Evolutionary conservation across 2,329 filamentous ascomycete species (phyloP), one percentile per base, ranked within the genome.

Genomic region (Penicillium hordei): DNA sequence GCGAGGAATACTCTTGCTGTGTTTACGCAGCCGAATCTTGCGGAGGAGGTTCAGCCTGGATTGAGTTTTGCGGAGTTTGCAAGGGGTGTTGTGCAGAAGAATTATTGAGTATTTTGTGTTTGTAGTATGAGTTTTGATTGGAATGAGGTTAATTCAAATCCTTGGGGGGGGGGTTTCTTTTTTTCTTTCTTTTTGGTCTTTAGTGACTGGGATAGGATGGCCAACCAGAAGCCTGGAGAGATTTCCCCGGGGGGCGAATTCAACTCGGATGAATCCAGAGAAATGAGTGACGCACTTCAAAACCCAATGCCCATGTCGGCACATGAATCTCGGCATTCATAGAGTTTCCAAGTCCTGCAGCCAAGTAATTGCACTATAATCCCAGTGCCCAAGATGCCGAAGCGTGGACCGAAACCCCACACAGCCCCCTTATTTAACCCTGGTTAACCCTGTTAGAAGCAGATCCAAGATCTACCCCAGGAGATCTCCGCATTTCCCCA

Each of bases 1-100:
- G 89, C 89, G 29, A 80, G 89, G 58, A 97, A 97, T 77, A 99
- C 94, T 10, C 77, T 99, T 65, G 94, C 94, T 0, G 92, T 97
- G 10, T 99, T 97, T 71, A 99, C 93, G 58, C 94, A 99, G 82
- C 94, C 94, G 25, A 96, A 97, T 78, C 75, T 97, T 83, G 88
- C 86, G 0, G 81, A 87, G 58, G 79, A 86, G 34, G 83, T 93
- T 8, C 86, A 83, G 65, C 82, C 85, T 15, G 93, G 92, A 0
- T 85, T 89, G 80, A 90, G 83, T 1, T 93, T 91, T 76, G 79
- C 85, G 45, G 83, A 83, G 21, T 93, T 91, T 72, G 87, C 88
- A 3, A 90, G 90, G 83, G 89, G 91, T 72, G 88, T 93, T 48
- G 89, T 93, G 68, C 87, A 90, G 77, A 75, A 89, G 75, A 88